Conservation (phyloP, 2,329 filamentous ascomycete species). For the Claviceps lovelessii region DNA sequence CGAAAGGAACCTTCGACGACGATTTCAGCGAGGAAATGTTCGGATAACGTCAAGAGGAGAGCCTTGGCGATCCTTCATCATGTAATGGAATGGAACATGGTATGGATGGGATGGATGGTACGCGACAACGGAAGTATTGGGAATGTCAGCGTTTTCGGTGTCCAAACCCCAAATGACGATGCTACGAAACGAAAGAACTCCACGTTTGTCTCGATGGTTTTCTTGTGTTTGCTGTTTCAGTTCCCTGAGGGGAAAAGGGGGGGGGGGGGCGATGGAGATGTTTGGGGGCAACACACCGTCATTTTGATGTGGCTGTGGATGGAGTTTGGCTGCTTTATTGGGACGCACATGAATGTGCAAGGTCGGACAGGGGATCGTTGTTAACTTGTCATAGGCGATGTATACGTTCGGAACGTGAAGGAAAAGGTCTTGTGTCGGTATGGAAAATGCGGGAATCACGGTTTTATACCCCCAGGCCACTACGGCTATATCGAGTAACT, state of each 20-base stretch:
- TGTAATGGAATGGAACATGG: background rate
- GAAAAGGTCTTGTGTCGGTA: background rate
- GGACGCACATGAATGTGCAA: background rate
- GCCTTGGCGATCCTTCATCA: too few species aligned
- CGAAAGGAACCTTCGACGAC: background rate
- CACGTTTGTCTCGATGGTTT: too few species aligned
- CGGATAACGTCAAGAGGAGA: background rate
- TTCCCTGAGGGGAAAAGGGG: background rate
- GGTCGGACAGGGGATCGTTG: background rate
- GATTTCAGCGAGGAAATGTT: slow-evolving; percentile 1
- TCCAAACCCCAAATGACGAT: too few species aligned
- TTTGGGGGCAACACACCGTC: background rate
- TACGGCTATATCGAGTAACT: background rate
- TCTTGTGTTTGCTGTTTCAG: too few species aligned
- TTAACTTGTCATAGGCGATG: background rate
- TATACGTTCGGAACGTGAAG: background rate
- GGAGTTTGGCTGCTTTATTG: background rate
- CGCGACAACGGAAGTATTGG: background rate
- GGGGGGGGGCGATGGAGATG: background rate
- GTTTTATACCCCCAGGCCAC: background rate
- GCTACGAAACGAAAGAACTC: too few species aligned
- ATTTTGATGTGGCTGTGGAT: background rate
- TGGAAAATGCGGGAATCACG: background rate
- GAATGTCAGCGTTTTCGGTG: too few species aligned
- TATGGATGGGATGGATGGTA: background rate